Evolutionary conservation across 2,329 filamentous ascomycete genomes (phyloP).

Genomic region (Fusarium keratoplasticum): DNA sequence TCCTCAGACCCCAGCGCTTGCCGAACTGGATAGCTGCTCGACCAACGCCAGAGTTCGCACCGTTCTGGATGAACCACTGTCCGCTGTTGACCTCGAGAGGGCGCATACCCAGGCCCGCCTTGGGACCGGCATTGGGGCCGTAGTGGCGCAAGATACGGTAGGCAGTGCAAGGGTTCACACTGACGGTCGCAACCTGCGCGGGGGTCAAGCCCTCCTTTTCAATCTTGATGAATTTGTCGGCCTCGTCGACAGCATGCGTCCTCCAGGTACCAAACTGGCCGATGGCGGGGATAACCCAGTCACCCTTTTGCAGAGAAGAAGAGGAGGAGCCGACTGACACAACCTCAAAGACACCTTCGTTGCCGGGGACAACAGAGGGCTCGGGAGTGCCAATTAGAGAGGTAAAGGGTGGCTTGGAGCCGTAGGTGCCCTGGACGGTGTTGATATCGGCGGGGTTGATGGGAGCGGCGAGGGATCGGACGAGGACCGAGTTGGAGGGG

Average conservation of each 20-base stretch:
- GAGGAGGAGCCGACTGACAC: conserved; percentile 72
- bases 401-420: conserved; percentile 82
- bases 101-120: conserved; percentile 58
- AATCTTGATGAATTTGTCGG: conserved; percentile 73
- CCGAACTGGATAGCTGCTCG: conserved; percentile 91
- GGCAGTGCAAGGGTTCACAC: conserved; percentile 93
- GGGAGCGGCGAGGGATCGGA: conserved; percentile 89
- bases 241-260: conserved; percentile 81
- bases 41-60: conserved; percentile 93
- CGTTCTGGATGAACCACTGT: conserved; percentile 97
- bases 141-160: conserved; percentile 94
- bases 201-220: conserved; percentile 78
- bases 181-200: conserved; percentile 86
- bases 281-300: conserved; percentile 91
- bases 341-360: conserved; percentile 96
- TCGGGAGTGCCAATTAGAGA: conserved; percentile 79
- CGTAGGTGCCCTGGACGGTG: conserved; percentile 97
- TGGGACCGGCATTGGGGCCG: conserved; percentile 59
- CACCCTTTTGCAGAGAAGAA: conserved; percentile 72
- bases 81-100: conserved; percentile 63
- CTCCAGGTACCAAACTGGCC: conserved; percentile 94
- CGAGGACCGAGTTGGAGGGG: conserved; percentile 72
- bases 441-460: conserved; percentile 99
- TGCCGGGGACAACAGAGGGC: conserved; percentile 84
- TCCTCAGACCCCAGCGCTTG: conserved; percentile 86